phyloP scores from a whole-genome alignment of 768 basidiomycete species.

The Tulasnella sp. region DNA sequence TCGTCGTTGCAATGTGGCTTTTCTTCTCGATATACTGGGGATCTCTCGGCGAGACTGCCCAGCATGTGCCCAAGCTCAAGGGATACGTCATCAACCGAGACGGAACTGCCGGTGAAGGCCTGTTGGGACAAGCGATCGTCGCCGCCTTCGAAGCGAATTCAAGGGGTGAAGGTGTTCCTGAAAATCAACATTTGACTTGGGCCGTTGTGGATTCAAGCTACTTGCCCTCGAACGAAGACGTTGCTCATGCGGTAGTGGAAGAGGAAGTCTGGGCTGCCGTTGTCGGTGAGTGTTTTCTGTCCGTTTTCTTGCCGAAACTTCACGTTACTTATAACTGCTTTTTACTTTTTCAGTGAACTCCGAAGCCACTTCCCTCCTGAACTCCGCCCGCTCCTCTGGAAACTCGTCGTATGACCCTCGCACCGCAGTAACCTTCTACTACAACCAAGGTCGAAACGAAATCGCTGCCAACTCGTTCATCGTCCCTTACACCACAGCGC shows the following conservation, averaged over 20 bases:
- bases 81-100: constrained; percentile 20
- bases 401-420: constrained; percentile 41
- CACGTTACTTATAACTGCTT: background rate
- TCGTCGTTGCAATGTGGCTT: constrained; percentile 20
- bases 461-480: constrained; percentile 43
- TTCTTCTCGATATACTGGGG: constrained; percentile 12
- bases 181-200: background rate
- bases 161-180: constrained; percentile 29
- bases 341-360: background rate
- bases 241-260: constrained; percentile 41
- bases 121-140: constrained; percentile 33
- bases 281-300: constrained; percentile 38
- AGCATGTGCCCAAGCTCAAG: constrained; percentile 1
- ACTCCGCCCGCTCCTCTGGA: constrained; percentile 41
- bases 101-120: background rate
- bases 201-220: constrained; percentile 18
- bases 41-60: background rate
- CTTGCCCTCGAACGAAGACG: constrained; percentile 11
- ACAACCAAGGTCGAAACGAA: constrained; percentile 46
- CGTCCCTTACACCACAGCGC: constrained; percentile 40
- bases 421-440: constrained; percentile 42
- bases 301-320: background rate
- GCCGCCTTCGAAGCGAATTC: constrained; percentile 35
- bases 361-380: constrained; percentile 40
- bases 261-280: constrained; percentile 46